phyloP scores from a whole-genome alignment of 495 filamentous ascomycete species.

The Oleoguttula mirabilis region DNA sequence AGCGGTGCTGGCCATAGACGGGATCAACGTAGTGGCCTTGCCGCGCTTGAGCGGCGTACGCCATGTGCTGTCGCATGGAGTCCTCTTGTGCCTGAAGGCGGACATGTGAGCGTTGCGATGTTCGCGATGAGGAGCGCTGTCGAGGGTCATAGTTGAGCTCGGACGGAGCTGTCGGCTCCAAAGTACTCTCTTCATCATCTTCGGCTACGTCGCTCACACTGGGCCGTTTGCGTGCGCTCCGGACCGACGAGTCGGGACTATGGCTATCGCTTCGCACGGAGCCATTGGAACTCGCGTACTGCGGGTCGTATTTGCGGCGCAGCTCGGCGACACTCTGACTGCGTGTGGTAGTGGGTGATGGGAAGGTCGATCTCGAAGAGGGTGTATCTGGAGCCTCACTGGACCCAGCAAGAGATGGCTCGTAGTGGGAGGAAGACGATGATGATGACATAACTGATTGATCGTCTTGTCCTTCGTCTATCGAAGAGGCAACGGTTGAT shows the following conservation, averaged over 20 bases:
- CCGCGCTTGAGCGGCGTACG: slow-evolving; percentile 4
- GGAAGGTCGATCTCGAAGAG: slow-evolving; percentile 19
- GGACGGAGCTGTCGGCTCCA: neutral
- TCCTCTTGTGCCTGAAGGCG: slow-evolving; percentile 1
- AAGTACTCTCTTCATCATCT: slow-evolving; percentile 8
- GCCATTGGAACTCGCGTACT: slow-evolving; percentile 13
- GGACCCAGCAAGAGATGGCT: slow-evolving; percentile 16
- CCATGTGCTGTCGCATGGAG: slow-evolving; percentile 10
- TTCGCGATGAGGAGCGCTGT: slow-evolving; percentile 13
- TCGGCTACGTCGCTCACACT: slow-evolving; percentile 12
- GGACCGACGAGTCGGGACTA: slow-evolving; percentile 10
- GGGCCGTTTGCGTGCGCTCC: slow-evolving; percentile 3
- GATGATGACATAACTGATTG: slow-evolving; percentile 3
- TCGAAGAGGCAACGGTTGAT: neutral
- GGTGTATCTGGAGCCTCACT: slow-evolving; percentile 15
- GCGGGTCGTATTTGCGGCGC: slow-evolving; percentile 16
- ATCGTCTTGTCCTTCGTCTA: slow-evolving; percentile 12
- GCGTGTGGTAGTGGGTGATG: slow-evolving; percentile 14
- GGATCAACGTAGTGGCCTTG: slow-evolving; percentile 5
- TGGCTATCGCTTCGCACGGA: slow-evolving; percentile 9
- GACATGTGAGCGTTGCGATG: slow-evolving; percentile 2
- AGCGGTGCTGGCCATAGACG: slow-evolving; percentile 14
- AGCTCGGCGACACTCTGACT: slow-evolving; percentile 16
- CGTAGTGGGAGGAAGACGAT: slow-evolving; percentile 19
- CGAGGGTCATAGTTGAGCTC: slow-evolving; percentile 5